Conservation (phyloP, 352 stramenopile species). For the Phytophthora colocasiae region DNA sequence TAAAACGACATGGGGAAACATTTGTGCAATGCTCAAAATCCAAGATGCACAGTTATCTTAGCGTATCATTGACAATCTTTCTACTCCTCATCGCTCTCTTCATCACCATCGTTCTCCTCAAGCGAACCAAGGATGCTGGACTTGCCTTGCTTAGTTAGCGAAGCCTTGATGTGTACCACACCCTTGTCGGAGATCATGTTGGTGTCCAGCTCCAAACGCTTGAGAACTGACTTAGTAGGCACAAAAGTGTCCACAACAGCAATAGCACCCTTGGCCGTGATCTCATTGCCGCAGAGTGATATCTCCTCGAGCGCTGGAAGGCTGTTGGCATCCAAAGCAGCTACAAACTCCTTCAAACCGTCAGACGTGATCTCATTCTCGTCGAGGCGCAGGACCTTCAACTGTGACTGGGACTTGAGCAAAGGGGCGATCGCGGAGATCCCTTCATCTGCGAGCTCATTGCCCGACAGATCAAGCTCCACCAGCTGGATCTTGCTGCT, state of each 20-base stretch:
- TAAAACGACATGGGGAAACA: too few species aligned
- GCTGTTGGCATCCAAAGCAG: conserved; percentile 56
- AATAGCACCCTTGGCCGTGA: conserved; percentile 85
- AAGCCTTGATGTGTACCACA: conserved; percentile 57
- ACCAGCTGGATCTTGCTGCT: conserved; percentile 47
- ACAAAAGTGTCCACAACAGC: conserved; percentile 74
- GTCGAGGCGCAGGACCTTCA: conserved; percentile 90
- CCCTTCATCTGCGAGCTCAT: conserved; percentile 86
- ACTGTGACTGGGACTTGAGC: conserved; percentile 32
- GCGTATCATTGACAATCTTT: conserved; percentile 31
- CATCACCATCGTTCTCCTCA: conserved; percentile 88
- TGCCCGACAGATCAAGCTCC: conserved; percentile 92
- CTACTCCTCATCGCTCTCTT: conserved; percentile 66
- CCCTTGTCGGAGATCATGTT: conserved; percentile 83
- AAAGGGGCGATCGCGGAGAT: conserved; percentile 55
- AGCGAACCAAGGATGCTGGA: conserved; percentile 67
- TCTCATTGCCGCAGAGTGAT: conserved; percentile 89
- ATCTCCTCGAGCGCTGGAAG: conserved; percentile 75
- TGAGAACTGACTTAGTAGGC: conserved; percentile 58
- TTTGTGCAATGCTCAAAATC: too few species aligned
- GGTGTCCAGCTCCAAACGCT: conserved; percentile 73
- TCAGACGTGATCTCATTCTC: conserved; percentile 94
- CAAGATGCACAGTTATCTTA: too few species aligned
- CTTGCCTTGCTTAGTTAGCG: conserved; percentile 63
- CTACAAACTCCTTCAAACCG: conserved; percentile 77